Conservation (phyloP, 108 stramenopile species). For the Conticribra guillardii region DNA sequence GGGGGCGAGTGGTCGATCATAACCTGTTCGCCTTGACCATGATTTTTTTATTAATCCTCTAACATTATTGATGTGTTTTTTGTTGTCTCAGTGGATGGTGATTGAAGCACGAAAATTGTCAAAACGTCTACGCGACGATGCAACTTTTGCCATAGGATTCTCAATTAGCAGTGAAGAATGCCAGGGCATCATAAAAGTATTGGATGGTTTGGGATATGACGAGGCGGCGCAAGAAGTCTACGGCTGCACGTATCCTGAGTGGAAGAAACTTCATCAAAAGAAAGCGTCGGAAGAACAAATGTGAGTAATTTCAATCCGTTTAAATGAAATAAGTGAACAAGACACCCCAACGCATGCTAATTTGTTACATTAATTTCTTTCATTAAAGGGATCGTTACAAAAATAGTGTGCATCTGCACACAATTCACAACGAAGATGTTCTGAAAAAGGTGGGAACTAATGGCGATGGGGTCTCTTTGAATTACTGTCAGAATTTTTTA, state of each 20-base stretch:
- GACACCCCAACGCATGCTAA: background rate
- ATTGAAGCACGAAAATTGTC: constrained; percentile 49
- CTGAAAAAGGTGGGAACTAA: constrained; percentile 16
- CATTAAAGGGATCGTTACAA: constrained; percentile 38
- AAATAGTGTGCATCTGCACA: constrained; percentile 34
- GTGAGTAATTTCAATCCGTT: constrained; percentile 28
- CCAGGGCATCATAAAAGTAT: constrained; percentile 3
- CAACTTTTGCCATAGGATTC: background rate
- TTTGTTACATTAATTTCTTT: no score
- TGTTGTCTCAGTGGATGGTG: constrained; percentile 53
- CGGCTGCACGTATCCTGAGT: constrained; percentile 44
- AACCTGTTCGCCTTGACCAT: background rate
- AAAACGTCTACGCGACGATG: constrained; percentile 14
- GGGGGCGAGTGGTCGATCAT: no score
- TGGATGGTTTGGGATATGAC: constrained; percentile 49
- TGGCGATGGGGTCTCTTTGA: background rate
- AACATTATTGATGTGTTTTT: background rate
- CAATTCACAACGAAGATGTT: constrained; percentile 38
- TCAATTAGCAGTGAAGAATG: constrained; percentile 12
- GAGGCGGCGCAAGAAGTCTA: constrained; percentile 53
- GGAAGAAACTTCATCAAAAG: constrained; percentile 56
- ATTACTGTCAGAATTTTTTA: constrained; percentile 1
- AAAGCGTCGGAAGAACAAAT: constrained; percentile 54
- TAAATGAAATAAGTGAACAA: no score
- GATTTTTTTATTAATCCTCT: background rate